Conservation (phyloP, 202 grass and related monocot species). For the Eragrostis tef region DNA sequence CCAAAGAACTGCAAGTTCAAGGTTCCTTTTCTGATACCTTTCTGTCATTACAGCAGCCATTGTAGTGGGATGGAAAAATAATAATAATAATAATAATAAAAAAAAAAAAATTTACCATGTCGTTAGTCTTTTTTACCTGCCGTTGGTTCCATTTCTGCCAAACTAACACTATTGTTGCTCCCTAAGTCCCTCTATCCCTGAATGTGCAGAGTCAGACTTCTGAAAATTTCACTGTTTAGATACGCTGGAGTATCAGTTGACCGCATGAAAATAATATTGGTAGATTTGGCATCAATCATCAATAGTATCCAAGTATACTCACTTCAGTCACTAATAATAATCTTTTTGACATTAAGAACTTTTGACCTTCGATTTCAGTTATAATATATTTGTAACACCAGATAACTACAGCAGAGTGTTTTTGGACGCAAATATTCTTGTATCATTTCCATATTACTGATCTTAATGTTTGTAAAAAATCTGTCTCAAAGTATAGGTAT, state of each 20-base stretch:
- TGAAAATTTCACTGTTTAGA: neutral
- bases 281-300: neutral
- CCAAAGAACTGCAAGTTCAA: conserved; percentile 85
- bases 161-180: neutral
- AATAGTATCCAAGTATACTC: neutral
- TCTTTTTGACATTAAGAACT: neutral
- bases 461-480: conserved; percentile 3
- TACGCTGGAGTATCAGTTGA: neutral
- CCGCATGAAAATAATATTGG: neutral
- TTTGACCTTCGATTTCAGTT: neutral
- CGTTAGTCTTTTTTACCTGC: neutral
- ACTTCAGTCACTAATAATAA: neutral
- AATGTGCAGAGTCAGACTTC: neutral
- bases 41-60: conserved; percentile 31
- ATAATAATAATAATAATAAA: neutral
- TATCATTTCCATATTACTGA: neutral
- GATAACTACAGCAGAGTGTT: neutral
- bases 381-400: neutral
- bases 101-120: neutral
- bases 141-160: conserved; percentile 11
- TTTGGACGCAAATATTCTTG: neutral
- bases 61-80: conserved; percentile 3
- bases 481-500: neutral
- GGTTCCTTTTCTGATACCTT: conserved; percentile 61
- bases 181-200: neutral